Percentiles rank a stretch among this genome's conserved stretches.
phyloP scores from a whole-genome alignment of 257 asterid genomes.

The Solanum arcanum region DNA sequence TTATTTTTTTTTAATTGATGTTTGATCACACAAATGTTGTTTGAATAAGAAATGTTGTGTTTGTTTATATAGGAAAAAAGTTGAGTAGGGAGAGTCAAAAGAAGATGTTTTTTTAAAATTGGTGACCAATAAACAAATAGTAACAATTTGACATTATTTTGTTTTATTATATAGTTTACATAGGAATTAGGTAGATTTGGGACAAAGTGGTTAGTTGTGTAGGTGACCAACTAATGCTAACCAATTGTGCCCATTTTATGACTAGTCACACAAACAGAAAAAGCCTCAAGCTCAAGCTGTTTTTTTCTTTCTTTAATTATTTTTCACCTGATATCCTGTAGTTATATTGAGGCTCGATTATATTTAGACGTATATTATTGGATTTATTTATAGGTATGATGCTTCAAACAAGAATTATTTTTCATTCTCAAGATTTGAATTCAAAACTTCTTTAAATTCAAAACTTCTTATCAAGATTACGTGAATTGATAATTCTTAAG shows the following conservation, averaged over 20 bases:
- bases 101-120: neutral
- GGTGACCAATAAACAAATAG: neutral
- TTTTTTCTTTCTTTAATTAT: neutral
- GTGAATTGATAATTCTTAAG: neutral
- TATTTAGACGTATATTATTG: fast-evolving
- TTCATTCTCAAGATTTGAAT: fast-evolving
- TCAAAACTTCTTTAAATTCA: neutral
- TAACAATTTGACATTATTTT: neutral
- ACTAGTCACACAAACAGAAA: neutral
- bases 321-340: fast-evolving
- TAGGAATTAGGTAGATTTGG: neutral
- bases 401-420: neutral
- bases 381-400: fast-evolving
- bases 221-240: conserved; percentile 7
- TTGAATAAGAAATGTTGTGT: neutral
- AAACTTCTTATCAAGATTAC: too few relatives aligned
- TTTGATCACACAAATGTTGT: neutral
- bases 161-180: neutral
- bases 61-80: neutral
- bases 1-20: neutral
- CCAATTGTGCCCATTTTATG: conserved; percentile 1
- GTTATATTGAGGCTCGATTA: neutral
- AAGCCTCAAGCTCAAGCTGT: neutral
- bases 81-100: neutral
- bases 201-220: neutral